A percentile compares a stretch with the other conserved stretches of the same genome.
These are phyloP conservation scores for Vaccinium myrtillus DNA, from an alignment of 148 eudicot genomes.

Conservation along the genomic window DNA sequence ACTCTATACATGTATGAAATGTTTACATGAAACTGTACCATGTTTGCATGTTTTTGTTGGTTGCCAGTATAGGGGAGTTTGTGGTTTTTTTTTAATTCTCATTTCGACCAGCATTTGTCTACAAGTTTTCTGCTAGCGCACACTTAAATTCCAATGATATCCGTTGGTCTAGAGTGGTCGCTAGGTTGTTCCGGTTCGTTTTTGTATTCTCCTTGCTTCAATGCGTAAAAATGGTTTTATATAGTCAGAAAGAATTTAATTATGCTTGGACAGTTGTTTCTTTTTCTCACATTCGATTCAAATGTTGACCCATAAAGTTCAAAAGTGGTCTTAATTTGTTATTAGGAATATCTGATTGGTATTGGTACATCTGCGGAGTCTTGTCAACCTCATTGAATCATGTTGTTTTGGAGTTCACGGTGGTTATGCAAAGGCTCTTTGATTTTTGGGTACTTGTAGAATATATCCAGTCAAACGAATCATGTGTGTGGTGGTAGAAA, in stretches of 20 bases:
- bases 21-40: neutral
- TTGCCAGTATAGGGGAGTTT: neutral
- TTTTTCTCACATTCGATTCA: neutral
- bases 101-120: neutral
- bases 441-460: neutral
- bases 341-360: neutral
- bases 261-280: neutral
- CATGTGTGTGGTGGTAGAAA: neutral
- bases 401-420: neutral
- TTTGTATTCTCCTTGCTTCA: neutral
- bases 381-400: neutral
- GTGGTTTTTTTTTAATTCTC: neutral
- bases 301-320: conserved; percentile 1
- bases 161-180: neutral
- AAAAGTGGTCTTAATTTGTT: neutral
- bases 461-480: conserved; percentile 18
- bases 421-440: neutral
- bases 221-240: neutral
- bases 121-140: neutral
- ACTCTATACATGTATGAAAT: conserved; percentile 17
- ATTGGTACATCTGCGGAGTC: neutral
- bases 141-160: too few species aligned
- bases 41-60: neutral
- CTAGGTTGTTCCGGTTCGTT: neutral
- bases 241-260: neutral